Percentiles rank a stretch among this genome's conserved stretches.
Conservation (phyloP, 2,329 filamentous ascomycete species). For the Geoglossum cookeanum region DNA sequence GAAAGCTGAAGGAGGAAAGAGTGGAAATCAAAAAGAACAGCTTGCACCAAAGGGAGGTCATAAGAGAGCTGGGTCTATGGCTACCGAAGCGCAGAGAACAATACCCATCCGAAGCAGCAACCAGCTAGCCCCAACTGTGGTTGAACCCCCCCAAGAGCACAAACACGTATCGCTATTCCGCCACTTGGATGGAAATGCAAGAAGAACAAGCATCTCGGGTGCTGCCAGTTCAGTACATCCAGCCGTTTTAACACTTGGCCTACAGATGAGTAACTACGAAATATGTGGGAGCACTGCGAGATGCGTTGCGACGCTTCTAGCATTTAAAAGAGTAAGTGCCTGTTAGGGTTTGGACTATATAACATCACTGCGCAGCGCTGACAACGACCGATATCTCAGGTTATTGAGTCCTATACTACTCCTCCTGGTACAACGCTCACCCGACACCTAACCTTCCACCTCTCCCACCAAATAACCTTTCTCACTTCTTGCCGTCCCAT, state of each 20-base stretch:
- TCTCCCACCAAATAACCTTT: constrained; percentile 91
- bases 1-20: not conserved
- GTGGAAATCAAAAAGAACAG: not conserved
- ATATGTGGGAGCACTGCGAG: constrained; percentile 80
- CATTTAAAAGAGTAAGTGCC: constrained; percentile 59
- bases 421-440: constrained; percentile 69
- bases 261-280: constrained; percentile 77
- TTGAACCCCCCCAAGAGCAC: constrained; percentile 27
- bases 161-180: constrained; percentile 62
- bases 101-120: constrained; percentile 4
- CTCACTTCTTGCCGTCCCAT: constrained; percentile 86
- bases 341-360: not conserved
- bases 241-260: constrained; percentile 62
- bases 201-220: constrained; percentile 41
- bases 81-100: constrained; percentile 3
- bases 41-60: constrained; percentile 1
- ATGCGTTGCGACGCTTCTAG: constrained; percentile 69
- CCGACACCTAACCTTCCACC: constrained; percentile 77
- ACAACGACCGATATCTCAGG: constrained; percentile 27
- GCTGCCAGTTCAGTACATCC: constrained; percentile 62
- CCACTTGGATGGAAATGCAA: constrained; percentile 61
- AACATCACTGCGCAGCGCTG: not conserved
- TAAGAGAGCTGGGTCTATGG: not conserved
- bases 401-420: constrained; percentile 84
- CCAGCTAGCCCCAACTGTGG: constrained; percentile 15